Evolutionary conservation across 257 asterid species (phyloP).

Genomic region (Forsythia suspensa): DNA sequence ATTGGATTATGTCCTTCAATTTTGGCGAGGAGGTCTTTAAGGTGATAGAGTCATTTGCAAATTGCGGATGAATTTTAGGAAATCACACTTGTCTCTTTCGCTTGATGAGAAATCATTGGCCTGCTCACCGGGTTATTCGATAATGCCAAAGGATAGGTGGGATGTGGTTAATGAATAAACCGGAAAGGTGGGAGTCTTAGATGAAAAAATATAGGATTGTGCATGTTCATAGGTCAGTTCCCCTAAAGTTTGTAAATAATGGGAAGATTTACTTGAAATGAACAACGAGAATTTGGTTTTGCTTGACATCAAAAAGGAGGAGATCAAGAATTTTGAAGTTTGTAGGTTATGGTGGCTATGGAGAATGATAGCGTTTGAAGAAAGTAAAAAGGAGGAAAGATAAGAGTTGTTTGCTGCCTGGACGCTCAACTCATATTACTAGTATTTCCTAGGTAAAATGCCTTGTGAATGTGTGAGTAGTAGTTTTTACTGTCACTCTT

Average conservation of each 20-base stretch:
- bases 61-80: slow-evolving; percentile 21
- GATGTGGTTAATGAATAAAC: slow-evolving; percentile 42
- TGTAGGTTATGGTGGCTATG: background rate
- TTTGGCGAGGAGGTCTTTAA: slow-evolving; percentile 31
- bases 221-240: slow-evolving; percentile 14
- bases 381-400: too few relatives aligned
- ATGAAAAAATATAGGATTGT: slow-evolving; percentile 13
- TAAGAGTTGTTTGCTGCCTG: too few relatives aligned
- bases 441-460: too few relatives aligned
- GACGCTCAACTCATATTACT: too few relatives aligned
- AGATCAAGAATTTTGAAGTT: slow-evolving; percentile 22
- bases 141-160: slow-evolving; percentile 31
- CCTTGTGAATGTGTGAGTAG: too few relatives aligned
- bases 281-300: slow-evolving; percentile 29
- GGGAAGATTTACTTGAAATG: slow-evolving; percentile 25
- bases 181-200: slow-evolving; percentile 38
- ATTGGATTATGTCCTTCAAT: slow-evolving; percentile 43
- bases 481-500: too few relatives aligned
- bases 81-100: slow-evolving; percentile 29
- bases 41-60: slow-evolving; percentile 30
- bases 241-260: slow-evolving; percentile 27
- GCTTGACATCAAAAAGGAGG: slow-evolving; percentile 30
- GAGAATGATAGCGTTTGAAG: too few relatives aligned
- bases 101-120: slow-evolving; percentile 35
- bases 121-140: slow-evolving; percentile 25